Evolutionary conservation across 441 rosid species (phyloP), one percentile per base, ranked within the genome.

Genomic region (Euphorbia corollata): DNA sequence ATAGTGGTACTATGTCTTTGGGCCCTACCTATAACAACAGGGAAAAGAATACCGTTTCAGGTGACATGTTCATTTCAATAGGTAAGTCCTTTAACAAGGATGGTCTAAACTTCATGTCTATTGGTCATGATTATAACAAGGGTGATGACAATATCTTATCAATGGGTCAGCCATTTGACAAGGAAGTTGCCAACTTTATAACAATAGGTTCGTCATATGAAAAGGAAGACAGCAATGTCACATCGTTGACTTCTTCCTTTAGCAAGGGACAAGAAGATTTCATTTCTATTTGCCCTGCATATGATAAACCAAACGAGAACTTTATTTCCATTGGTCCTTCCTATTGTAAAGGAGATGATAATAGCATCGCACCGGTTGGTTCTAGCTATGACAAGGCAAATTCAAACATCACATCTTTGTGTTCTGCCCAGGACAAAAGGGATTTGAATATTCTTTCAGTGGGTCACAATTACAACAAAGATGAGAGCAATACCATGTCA

Each of bases 61-160:
- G 68, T 67, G 77, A 75, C 68, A 51, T 73, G 57, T 80, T 84
- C 65, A 74, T 75, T 62, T 80, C 96, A 18, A 81, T 79, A 84
- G 90, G 76, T 65, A 86, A 81, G 56, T 74, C 89, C 55, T 81
- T 69, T 68, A 78, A 63, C 70, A 86, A 82, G 75, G 73, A 27
- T 27, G 32, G 32, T 27, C 32, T 27, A 27, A 27, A 27, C 32
- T 27, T 27, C 32, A 27, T 27, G 32, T 27, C 32, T 4, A 27
- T 27, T 27, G 32, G 32, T 27, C 32, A 27, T 27, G 32, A 27
- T 27, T 27, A 27, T 27, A 27, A 73, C 74, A 79, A 71, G 65
- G 84, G 79, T 68, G 74, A 65, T 45, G 64, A 58, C 43, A 66
- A 68, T 74, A 39, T 67, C 48, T 57, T 77, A 43, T 58, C 83